These are phyloP conservation scores for Wickerhamomyces bovis DNA, from an alignment of 805 yeast species.

Conservation along the genomic window DNA sequence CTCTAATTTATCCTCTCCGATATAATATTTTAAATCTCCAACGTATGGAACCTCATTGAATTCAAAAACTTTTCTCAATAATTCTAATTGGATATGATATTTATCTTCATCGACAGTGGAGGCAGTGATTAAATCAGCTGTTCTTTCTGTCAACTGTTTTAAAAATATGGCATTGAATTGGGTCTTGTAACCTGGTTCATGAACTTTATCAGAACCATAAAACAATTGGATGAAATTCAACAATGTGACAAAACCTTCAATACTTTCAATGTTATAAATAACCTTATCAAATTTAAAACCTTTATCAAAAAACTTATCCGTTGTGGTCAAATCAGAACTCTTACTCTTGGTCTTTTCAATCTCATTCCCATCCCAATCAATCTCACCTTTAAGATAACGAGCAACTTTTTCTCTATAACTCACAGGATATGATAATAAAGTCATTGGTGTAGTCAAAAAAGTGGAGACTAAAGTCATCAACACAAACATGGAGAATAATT, in stretches of 20 bases:
- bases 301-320: slow-evolving; percentile 5
- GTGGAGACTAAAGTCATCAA: slow-evolving; percentile 79
- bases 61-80: slow-evolving; percentile 30
- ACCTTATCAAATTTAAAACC: slow-evolving; percentile 13
- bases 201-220: slow-evolving; percentile 23
- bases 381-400: slow-evolving; percentile 22
- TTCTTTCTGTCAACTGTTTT: slow-evolving; percentile 57
- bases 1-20: slow-evolving; percentile 61
- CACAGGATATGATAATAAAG: slow-evolving; percentile 56
- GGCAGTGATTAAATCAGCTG: slow-evolving; percentile 64
- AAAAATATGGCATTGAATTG: slow-evolving; percentile 48
- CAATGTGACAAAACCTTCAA: slow-evolving; percentile 18
- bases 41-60: slow-evolving; percentile 48
- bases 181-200: slow-evolving; percentile 20
- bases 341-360: slow-evolving; percentile 8
- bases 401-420: slow-evolving; percentile 48
- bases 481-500: slow-evolving; percentile 73
- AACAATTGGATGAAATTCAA: slow-evolving; percentile 21
- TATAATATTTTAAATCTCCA: slow-evolving; percentile 67
- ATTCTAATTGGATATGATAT: slow-evolving; percentile 26
- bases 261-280: slow-evolving; percentile 20
- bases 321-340: slow-evolving; percentile 8
- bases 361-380: slow-evolving; percentile 26
- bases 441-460: slow-evolving; percentile 72
- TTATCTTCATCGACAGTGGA: slow-evolving; percentile 34